phyloP scores from a whole-genome alignment of 768 basidiomycete genomes.

The Tremella yokohamensis region DNA sequence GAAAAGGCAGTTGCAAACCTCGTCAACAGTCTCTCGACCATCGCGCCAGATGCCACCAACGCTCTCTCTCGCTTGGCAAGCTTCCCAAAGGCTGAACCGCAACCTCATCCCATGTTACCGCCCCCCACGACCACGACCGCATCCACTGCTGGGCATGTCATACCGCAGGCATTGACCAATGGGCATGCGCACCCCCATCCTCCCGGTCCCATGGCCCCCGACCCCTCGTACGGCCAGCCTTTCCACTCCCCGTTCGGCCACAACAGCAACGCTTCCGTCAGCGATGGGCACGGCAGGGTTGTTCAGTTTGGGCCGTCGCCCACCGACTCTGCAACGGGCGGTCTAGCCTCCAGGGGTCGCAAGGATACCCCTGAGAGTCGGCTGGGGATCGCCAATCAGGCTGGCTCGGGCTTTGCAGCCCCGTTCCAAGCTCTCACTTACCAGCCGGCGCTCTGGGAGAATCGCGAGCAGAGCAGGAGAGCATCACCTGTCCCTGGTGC shows the following conservation, averaged over 20 bases:
- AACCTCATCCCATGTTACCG: not conserved
- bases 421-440: constrained; percentile 23
- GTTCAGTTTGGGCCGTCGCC: constrained; percentile 14
- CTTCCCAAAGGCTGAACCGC: not conserved
- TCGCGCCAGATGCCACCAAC: constrained; percentile 2
- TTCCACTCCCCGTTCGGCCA: constrained; percentile 8
- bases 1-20: constrained; percentile 15
- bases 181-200: no score
- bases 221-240: not conserved
- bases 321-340: constrained; percentile 6
- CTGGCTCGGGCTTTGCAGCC: constrained; percentile 11
- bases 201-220: not conserved
- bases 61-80: not conserved
- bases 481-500: constrained; percentile 15
- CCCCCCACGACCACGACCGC: not conserved
- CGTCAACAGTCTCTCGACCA: constrained; percentile 7
- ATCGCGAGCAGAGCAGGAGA: constrained; percentile 21
- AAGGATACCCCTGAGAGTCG: constrained; percentile 16
- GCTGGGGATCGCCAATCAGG: constrained; percentile 17
- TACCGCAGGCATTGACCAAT: no score
- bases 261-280: constrained; percentile 1
- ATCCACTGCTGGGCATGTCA: not conserved
- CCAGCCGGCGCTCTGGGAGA: constrained; percentile 25
- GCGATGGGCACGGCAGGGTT: constrained; percentile 3
- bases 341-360: not conserved